Evolutionary conservation across 805 yeast genomes (phyloP), one percentile per base, ranked within the genome.

Genomic region (Starmerella lactis-condensi): DNA sequence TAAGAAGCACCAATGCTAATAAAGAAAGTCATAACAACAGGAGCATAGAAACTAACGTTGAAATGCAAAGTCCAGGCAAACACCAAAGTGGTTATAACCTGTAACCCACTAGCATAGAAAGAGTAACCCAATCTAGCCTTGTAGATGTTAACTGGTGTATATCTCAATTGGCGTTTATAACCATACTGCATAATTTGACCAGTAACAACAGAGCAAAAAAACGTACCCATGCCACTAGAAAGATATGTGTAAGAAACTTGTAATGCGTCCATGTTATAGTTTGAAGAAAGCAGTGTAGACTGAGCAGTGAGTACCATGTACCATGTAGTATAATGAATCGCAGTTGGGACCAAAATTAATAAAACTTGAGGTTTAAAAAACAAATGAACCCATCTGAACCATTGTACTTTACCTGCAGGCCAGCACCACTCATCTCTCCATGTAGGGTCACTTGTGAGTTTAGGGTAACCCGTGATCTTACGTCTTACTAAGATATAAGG

Each of bases 41-140:
- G 67, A 0, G 69, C 66, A 1, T 72, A 61, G 20, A 72, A 51
- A 25, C 60, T 57, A 4, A 62, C 60, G 18, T 56, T 50, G 17
- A 53, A 51, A 22, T 65, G 57, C 10, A 78, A 45, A 37, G 79
- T 67, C 92, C 93, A 79, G 1, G 91, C 92, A 50, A 65, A 75
- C 17, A 69, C 52, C 1, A 72, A 36, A 0, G 66, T 42, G 6
- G 64, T 60, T 0, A 58, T 59, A 17, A 51, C 40, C 3, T 64
- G 45, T 5, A 67, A 22, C 3, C 53, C 24, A 2, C 67, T 49
- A 3, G 75, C 66, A 12, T 60, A 36, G 7, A 56, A 45, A 5
- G 60, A 57, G 6, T 64, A 56, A n/a, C 59, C 54, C 8, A 75
- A 44, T 36, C 89, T 60, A 0, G 75, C 66, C 29, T 53, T 54